Evolutionary conservation across 2,329 filamentous ascomycete genomes (phyloP).

Genomic region (Beauveria medogensis): DNA sequence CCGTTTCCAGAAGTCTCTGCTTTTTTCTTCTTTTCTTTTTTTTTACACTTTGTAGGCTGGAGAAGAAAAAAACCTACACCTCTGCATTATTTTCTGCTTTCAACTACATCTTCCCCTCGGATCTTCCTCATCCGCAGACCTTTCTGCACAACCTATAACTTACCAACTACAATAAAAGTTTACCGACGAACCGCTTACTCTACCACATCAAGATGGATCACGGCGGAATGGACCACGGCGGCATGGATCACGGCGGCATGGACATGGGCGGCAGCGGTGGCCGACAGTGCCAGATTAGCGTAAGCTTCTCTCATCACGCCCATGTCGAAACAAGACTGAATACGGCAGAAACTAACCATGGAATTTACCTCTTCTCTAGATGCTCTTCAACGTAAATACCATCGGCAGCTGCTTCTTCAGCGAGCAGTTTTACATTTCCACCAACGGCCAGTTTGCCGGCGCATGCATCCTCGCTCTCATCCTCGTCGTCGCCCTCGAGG

Average conservation of each 20-base stretch:
- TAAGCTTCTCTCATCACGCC: slow-evolving; percentile 11
- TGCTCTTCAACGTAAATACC: slow-evolving; percentile 75
- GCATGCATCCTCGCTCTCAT: slow-evolving; percentile 70
- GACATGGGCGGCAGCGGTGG: slow-evolving; percentile 14
- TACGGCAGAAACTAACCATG: slow-evolving; percentile 4
- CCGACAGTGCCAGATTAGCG: slow-evolving; percentile 33
- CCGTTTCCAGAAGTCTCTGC: background rate
- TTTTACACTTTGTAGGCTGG: background rate
- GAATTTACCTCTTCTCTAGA: slow-evolving; percentile 34
- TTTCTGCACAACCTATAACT: too few relatives aligned
- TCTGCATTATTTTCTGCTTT: background rate
- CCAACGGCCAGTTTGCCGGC: slow-evolving; percentile 64
- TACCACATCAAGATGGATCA: background rate
- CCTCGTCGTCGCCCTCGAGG: slow-evolving; percentile 65
- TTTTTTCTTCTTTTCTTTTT: background rate
- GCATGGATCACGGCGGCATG: slow-evolving; percentile 16
- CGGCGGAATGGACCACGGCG: slow-evolving; percentile 14
- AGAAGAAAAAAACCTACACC: background rate
- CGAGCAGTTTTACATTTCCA: slow-evolving; percentile 60
- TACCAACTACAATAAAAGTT: background rate
- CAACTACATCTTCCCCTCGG: background rate
- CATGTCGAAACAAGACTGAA: background rate
- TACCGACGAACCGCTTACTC: too few relatives aligned
- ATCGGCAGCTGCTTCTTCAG: slow-evolving; percentile 67
- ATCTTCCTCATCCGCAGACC: too few relatives aligned